These are phyloP conservation scores for Taxillus chinensis DNA, from an alignment of 164 flowering plant species.

Conservation along the genomic window DNA sequence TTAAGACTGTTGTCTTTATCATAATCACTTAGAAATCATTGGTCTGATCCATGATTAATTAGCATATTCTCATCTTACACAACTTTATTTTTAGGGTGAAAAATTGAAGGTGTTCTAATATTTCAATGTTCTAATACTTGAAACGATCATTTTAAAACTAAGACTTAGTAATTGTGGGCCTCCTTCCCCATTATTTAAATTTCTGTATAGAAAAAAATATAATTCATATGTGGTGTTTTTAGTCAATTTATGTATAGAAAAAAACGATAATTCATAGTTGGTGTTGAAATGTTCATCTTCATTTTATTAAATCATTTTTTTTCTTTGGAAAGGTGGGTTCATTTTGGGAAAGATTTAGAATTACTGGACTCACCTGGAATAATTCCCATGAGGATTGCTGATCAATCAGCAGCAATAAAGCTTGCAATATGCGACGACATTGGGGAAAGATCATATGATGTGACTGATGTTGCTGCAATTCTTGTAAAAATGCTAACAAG, in stretches of 20 bases:
- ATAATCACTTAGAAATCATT: too few species aligned
- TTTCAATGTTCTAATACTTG: not conserved
- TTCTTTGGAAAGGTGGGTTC: conserved; percentile 65
- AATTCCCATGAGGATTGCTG: conserved; percentile 90
- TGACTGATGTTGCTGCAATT: conserved; percentile 82
- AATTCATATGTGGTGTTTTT: not conserved
- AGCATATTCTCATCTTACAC: too few species aligned
- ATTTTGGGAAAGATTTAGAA: conserved; percentile 78
- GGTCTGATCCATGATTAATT: too few species aligned
- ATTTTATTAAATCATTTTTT: not conserved
- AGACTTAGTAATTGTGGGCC: too few species aligned
- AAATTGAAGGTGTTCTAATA: too few species aligned
- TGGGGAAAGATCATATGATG: conserved; percentile 92
- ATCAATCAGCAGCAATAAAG: conserved; percentile 87
- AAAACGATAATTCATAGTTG: too few species aligned
- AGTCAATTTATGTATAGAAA: not conserved
- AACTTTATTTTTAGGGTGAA: too few species aligned
- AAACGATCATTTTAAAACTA: not conserved
- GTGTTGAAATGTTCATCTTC: too few species aligned
- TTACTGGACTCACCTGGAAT: conserved; percentile 96
- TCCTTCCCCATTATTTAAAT: too few species aligned
- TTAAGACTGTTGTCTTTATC: too few species aligned
- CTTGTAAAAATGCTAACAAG: conserved; percentile 73
- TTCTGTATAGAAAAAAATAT: not conserved
- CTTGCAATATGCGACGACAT: conserved; percentile 98